Evolutionary conservation across 208 protist species (phyloP), one percentile per base, ranked within the genome.

Genomic region (Trypanosoma brucei): DNA sequence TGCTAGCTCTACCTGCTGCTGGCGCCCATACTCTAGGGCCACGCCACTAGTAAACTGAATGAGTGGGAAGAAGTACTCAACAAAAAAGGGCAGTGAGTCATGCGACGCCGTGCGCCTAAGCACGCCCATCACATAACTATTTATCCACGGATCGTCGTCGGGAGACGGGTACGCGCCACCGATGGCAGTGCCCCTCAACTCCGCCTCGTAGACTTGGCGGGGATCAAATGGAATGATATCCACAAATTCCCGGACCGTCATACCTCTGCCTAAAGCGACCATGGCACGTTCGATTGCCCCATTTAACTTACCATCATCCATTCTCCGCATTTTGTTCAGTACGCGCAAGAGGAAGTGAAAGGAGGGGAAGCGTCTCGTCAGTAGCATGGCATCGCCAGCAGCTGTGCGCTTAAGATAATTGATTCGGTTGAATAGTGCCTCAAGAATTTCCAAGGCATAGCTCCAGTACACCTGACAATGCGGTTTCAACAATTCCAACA

Each of bases 81-180:
- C 65, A 64, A 92, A 81, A 62, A 88, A 92, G 8, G 77, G 75
- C 42, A 94, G 72, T n/a, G 83, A 91, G 63, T 94, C 88, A 72
- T 94, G 88, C 8, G 76, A 77, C 31, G 85, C 76, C 55, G 76
- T 88, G 40, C 84, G 83, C 38, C 84, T 79, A 64, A 91, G 62
- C 38, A 94, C 74, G 65, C 78, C 81, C n/a, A 92, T 62, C 31
- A 81, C 75, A 70, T 94, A 94, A 72, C 88, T 92, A 14, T 69
- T 84, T 22, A 76, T 50, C 88, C 88, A 94, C 40, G 59, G 68
- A 5, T 76, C 70, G n/a, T 79, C 69, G 46, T 77, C 68, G 38
- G 42, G 6, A 46, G 42, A 46, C 8, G 11, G 8, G 6, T 6
- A 46, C 6, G 55, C 33, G 40, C 56, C 67, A 34, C 50, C 69